Percentiles rank a stretch among this genome's conserved stretches.
These are phyloP conservation scores for Inga oerstediana DNA, from an alignment of 306 rosid genomes.

Conservation along the genomic window DNA sequence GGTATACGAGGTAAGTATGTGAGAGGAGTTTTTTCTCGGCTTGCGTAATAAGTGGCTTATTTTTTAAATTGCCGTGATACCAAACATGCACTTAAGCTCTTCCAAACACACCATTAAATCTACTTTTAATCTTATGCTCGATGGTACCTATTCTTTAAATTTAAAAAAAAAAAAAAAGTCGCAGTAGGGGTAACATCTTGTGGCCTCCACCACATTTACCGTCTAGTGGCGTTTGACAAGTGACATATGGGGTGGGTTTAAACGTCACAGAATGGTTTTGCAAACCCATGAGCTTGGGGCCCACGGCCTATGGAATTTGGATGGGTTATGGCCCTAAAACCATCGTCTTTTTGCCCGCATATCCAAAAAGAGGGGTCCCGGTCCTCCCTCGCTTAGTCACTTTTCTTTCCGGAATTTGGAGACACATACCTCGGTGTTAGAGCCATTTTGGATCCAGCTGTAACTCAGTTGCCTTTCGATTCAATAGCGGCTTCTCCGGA, in stretches of 20 bases:
- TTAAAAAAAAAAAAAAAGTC: no score
- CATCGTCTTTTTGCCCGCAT: not conserved
- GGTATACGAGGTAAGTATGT: no score
- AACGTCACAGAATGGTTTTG: not conserved
- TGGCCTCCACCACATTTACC: constrained; percentile 24
- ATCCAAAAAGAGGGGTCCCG: not conserved
- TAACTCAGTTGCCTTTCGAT: not conserved
- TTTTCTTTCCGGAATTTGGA: not conserved
- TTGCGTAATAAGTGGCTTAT: no score
- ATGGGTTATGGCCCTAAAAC: not conserved
- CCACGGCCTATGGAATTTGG: not conserved
- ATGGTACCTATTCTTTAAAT: no score
- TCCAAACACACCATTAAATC: no score
- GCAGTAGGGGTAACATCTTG: no score
- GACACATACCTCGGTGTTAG: not conserved
- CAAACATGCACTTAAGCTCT: no score
- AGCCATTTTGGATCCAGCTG: not conserved
- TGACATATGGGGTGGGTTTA: not conserved
- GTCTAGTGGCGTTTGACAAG: not conserved
- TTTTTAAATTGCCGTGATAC: no score
- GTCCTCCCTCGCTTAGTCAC: not conserved
- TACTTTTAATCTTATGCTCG: no score
- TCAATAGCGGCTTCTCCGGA: not conserved
- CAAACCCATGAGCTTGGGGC: not conserved
- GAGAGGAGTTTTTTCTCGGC: no score